Evolutionary conservation across 257 asterid genomes (phyloP), one percentile per base, ranked within the genome.

Genomic region (Cruciata laevipes): DNA sequence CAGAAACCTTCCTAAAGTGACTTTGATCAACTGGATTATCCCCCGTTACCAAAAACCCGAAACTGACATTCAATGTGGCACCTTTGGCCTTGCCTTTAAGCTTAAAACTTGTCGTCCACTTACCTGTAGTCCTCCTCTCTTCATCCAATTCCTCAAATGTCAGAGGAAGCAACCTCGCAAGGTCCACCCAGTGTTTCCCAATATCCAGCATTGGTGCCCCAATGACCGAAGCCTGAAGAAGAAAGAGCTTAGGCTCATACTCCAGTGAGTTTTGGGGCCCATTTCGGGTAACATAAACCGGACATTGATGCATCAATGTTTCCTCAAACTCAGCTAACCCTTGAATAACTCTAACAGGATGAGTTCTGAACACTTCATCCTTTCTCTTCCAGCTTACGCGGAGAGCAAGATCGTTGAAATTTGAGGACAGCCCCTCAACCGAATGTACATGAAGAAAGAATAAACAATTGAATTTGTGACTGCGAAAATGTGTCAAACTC

Each of bases 21-120:
- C 76, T 86, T 32, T 84, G 78, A 74, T 76, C 86, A 47, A 68
- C 69, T n/a, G 89, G 79, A 63, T 73, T 77, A 61, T 79, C 82
- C 66, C 78, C 86, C 78, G 67, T 63, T 44, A 85, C 31, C 40
- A 89, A 83, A 82, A 90, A 93, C n/a, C 95, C 91, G 60, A 93
- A 83, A 81, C 87, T 93, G 69, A 90, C 90, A 83, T 86, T 84
- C 70, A 93, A 72, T 24, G 67, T 37, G 6, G 97, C 97, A 63
- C 90, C 97, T 79, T 85, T 84, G 72, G 95, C 96, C 79, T 71
- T 81, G 63, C 96, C 96, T 35, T 84, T 70, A 71, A 93, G 97
- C 73, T 90, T 88, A 80, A 90, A 85, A 73, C 96, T 78, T 4
- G 99, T 90, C 63, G 89, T 82, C 97, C 97, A 90, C 80, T 83